Evolutionary conservation across 306 rosid species (phyloP), one percentile per base, ranked within the genome.

Genomic region (Cicer yamashitae): DNA sequence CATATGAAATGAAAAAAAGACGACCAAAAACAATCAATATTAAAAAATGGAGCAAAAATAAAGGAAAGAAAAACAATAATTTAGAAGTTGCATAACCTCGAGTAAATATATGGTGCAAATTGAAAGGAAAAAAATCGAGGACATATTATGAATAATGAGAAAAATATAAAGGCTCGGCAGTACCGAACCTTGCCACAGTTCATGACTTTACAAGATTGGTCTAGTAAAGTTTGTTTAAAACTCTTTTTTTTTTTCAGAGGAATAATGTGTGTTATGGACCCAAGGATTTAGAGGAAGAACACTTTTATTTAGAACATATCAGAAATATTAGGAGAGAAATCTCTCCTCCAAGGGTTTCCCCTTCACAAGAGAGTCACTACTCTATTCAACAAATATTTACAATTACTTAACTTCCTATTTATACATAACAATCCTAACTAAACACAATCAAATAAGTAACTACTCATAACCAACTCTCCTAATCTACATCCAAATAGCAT

Each of bases 221-320:
- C 67, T 9, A 72, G 34, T 45, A 71, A 71, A 47, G 45, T 77
- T 66, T 65, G 43, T 48, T 6, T 77, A n/a, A 56, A 47, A 22
- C 37, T 38, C 63, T 46, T 57, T 25, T 25, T 25, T 25, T 65
- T 65, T 43, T 58, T 39, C 61, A 11, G 41, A 39, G 48, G 64
- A 71, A 52, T 30, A 61, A 7, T 71, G 48, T 48, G 30, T 25
- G 34, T 25, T 25, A 25, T 25, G 34, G 34, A 25, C 3, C 34
- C 34, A 25, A 25, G 34, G 34, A 25, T 3, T 25, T 3, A 25
- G 34, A 25, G 34, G 34, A 25, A 25, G 34, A 25, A 3, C 34
- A 25, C 3, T 25, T 22, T 25, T 25, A 25, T 25, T 3, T 3
- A 25, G 34, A 25, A 25, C 34, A 25, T 25, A 3, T 25, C 34